These are phyloP conservation scores for Spathaspora passalidarum DNA, from an alignment of 805 yeast species.

Conservation along the genomic window DNA sequence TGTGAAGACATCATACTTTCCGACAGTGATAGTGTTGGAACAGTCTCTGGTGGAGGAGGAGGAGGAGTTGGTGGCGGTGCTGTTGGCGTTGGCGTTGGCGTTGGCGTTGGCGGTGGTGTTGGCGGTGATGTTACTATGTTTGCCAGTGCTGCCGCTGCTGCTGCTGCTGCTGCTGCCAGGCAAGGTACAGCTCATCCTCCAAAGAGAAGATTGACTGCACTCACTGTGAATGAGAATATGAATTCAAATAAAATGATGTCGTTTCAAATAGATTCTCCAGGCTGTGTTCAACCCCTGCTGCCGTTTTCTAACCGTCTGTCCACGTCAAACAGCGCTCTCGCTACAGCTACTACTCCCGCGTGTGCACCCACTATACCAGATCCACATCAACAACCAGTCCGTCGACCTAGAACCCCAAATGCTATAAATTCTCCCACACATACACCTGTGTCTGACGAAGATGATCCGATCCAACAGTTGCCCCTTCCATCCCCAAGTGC, in stretches of 20 bases:
- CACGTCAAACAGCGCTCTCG: constrained; percentile 4
- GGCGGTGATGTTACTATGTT: no score
- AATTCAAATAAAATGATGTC: background rate
- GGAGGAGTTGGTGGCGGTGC: no score
- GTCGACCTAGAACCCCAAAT: constrained; percentile 25
- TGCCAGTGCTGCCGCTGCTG: constrained; percentile 10
- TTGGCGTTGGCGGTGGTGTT: no score
- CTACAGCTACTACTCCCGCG: constrained; percentile 2
- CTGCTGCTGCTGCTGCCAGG: constrained; percentile 9
- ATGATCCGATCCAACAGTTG: constrained; percentile 40
- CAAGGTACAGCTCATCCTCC: constrained; percentile 32
- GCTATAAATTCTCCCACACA: constrained; percentile 27
- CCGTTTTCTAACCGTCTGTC: background rate
- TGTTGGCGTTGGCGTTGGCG: no score
- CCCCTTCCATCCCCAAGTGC: constrained; percentile 72
- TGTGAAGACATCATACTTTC: constrained; percentile 35
- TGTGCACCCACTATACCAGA: background rate
- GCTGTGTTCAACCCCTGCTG: constrained; percentile 2
- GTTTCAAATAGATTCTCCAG: constrained; percentile 9
- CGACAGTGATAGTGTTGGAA: constrained; percentile 29
- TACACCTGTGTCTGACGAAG: constrained; percentile 39
- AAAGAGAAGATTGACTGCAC: constrained; percentile 29
- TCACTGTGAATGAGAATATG: constrained; percentile 4
- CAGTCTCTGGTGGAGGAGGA: constrained; percentile 16
- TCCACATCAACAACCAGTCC: constrained; percentile 5